These are phyloP conservation scores for Cladorrhinum samala DNA, from an alignment of 495 filamentous ascomycete genomes.

Conservation along the genomic window DNA sequence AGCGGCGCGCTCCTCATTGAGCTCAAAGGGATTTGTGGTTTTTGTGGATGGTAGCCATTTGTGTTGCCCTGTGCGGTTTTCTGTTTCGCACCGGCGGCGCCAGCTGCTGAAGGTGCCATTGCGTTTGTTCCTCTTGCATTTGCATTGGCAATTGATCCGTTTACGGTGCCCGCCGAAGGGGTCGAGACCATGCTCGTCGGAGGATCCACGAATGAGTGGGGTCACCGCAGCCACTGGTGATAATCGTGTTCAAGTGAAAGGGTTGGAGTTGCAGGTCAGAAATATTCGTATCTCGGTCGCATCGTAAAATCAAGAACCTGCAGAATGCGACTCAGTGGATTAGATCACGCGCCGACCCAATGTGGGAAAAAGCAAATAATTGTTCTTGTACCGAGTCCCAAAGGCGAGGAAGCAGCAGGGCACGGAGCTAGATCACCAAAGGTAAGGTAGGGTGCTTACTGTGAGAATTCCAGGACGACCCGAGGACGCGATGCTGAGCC, in stretches of 20 bases:
- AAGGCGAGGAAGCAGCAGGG: neutral
- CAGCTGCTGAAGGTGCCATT: slow-evolving; percentile 25
- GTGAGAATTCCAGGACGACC: neutral
- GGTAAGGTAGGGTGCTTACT: neutral
- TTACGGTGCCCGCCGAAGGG: slow-evolving; percentile 31
- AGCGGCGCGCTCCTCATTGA: slow-evolving; percentile 54
- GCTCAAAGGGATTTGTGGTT: slow-evolving; percentile 44
- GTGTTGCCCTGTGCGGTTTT: slow-evolving; percentile 40
- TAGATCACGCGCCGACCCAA: slow-evolving; percentile 4
- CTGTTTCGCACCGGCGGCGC: slow-evolving; percentile 33
- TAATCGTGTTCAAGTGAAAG: neutral
- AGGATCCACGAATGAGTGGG: slow-evolving; percentile 3
- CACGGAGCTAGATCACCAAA: no score
- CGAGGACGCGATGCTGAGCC: neutral
- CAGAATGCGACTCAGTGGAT: neutral
- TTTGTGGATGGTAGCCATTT: slow-evolving; percentile 49
- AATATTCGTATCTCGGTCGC: neutral
- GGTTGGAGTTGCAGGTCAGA: slow-evolving; percentile 8
- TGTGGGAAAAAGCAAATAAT: neutral
- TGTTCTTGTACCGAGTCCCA: neutral
- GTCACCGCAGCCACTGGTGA: neutral
- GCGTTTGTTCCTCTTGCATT: slow-evolving; percentile 46
- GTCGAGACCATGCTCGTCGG: slow-evolving; percentile 35
- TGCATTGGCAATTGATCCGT: slow-evolving; percentile 34
- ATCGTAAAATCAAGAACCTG: slow-evolving; percentile 9